Conservation (phyloP, 208 protist species). For the Crithidia mellificae region DNA sequence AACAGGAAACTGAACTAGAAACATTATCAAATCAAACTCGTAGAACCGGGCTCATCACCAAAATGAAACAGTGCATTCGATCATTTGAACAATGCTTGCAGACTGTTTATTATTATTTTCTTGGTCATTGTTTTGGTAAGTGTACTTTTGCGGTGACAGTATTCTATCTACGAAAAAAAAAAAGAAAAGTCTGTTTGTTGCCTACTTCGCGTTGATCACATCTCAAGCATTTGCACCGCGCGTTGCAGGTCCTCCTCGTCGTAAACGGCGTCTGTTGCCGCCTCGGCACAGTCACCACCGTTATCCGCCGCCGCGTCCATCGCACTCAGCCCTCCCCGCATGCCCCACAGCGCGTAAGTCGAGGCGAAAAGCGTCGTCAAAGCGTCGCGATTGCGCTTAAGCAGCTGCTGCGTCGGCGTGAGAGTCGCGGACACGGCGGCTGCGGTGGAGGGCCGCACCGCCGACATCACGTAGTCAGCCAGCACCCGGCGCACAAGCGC, state of each 20-base stretch:
- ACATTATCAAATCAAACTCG: no score
- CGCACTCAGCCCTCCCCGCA: background rate
- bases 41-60: no score
- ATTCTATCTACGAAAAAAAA: no score
- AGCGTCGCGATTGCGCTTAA: slow-evolving; percentile 9
- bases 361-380: background rate
- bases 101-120: no score
- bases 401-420: slow-evolving; percentile 5
- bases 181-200: background rate
- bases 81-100: no score
- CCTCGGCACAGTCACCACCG: slow-evolving; percentile 10
- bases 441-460: background rate
- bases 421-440: background rate
- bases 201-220: background rate
- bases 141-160: no score
- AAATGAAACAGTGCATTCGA: no score
- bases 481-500: slow-evolving; percentile 28
- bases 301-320: background rate
- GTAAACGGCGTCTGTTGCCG: background rate
- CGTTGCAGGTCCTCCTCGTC: slow-evolving; percentile 10
- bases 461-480: slow-evolving; percentile 29
- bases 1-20: no score
- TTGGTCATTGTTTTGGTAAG: no score
- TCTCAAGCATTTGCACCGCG: slow-evolving; percentile 11
- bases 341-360: slow-evolving; percentile 14